Conservation (phyloP, 2,329 filamentous ascomycete species). For the Elsinoe batatas region DNA sequence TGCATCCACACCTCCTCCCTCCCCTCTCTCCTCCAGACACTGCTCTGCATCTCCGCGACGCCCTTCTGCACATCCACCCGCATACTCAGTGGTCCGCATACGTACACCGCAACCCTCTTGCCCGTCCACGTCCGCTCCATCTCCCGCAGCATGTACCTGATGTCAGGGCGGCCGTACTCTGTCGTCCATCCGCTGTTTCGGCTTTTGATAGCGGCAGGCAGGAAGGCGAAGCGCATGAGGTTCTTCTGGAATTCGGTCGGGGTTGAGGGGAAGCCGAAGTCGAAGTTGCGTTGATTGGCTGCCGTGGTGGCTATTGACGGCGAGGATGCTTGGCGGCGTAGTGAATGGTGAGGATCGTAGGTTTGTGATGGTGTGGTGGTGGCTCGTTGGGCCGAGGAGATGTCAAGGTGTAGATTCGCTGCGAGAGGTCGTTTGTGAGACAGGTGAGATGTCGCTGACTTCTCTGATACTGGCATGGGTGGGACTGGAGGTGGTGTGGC, state of each 20-base stretch:
- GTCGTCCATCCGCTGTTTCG: conserved; percentile 71
- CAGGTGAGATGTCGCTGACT: conserved; percentile 34
- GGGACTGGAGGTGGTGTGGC: conserved; percentile 32
- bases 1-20: conserved; percentile 89
- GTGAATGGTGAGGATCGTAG: conserved; percentile 12
- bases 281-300: conserved; percentile 27
- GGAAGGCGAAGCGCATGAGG: conserved; percentile 82
- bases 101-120: conserved; percentile 75
- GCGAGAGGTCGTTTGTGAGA: conserved; percentile 16
- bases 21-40: conserved; percentile 62
- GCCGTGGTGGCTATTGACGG: conserved; percentile 14
- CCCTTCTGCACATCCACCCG: conserved; percentile 77
- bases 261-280: conserved; percentile 65
- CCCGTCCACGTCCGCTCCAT: conserved; percentile 75
- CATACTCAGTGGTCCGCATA: conserved; percentile 84
- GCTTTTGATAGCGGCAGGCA: conserved; percentile 41
- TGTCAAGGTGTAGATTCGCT: conserved; percentile 27
- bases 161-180: conserved; percentile 82
- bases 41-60: conserved; percentile 70
- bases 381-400: conserved; percentile 31
- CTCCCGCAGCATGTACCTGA: conserved; percentile 76
- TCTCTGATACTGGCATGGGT: conserved; percentile 27
- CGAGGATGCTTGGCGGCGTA: neutral
- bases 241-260: conserved; percentile 83
- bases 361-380: conserved; percentile 20